Percentiles rank a stretch among this genome's conserved stretches.
Conservation (phyloP, 2,329 filamentous ascomycete species). For the Calonectria honghensis region DNA sequence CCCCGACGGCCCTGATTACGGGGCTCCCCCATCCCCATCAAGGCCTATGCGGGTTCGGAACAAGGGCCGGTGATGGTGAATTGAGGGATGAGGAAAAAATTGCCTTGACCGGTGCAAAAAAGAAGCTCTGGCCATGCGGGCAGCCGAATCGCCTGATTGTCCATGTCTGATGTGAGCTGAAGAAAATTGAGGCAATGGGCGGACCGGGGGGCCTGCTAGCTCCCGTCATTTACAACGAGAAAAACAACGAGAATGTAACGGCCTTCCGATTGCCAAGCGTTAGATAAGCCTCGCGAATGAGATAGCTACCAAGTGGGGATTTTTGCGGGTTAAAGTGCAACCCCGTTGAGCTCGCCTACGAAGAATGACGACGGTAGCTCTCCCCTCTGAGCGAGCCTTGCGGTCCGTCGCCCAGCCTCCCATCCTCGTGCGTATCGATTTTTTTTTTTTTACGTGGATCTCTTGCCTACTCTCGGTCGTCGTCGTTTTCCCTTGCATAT, state of each 20-base stretch:
- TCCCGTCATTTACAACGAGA: slow-evolving; percentile 38
- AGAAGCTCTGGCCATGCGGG: slow-evolving; percentile 31
- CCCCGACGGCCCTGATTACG: slow-evolving; percentile 28
- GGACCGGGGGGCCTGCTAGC: slow-evolving; percentile 51
- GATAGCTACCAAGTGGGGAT: slow-evolving; percentile 44
- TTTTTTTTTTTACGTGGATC: slow-evolving; percentile 28
- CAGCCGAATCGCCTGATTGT: slow-evolving; percentile 38
- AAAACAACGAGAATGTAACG: slow-evolving; percentile 46
- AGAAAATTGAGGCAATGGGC: slow-evolving; percentile 46
- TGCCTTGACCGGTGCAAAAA: slow-evolving; percentile 26
- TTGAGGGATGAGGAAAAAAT: slow-evolving; percentile 14
- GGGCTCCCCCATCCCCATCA: slow-evolving; percentile 3
- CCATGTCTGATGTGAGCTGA: slow-evolving; percentile 39
- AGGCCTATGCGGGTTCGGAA: slow-evolving; percentile 33
- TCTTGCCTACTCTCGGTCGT: slow-evolving; percentile 13
- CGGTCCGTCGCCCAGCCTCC: slow-evolving; percentile 42
- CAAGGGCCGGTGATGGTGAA: slow-evolving; percentile 34
- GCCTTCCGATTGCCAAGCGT: slow-evolving; percentile 42
- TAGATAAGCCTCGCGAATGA: slow-evolving; percentile 49
- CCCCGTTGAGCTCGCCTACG: slow-evolving; percentile 39
- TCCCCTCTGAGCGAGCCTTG: slow-evolving; percentile 43
- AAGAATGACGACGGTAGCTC: slow-evolving; percentile 21
- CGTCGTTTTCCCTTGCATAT: slow-evolving; percentile 20
- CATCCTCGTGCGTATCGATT: slow-evolving; percentile 32
- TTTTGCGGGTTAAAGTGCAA: slow-evolving; percentile 39